phyloP scores from a whole-genome alignment of 2,329 filamentous ascomycete genomes.

The Neobulgaria alba region DNA sequence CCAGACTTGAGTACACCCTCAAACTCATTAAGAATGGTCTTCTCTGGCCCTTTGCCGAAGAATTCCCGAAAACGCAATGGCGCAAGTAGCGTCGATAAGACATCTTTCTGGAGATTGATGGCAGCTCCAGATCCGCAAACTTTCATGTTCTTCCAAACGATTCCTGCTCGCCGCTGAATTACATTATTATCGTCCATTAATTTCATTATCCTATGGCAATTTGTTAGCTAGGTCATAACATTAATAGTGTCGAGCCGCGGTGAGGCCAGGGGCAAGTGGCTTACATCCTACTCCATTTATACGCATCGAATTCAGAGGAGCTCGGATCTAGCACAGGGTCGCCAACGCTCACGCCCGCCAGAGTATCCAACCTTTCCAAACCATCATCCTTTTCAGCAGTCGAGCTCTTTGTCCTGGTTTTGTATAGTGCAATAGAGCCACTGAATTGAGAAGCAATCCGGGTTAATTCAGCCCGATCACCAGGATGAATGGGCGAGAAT shows the following conservation, averaged over 20 bases:
- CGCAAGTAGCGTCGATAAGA: slow-evolving; percentile 48
- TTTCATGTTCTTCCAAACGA: slow-evolving; percentile 56
- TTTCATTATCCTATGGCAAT: slow-evolving; percentile 23
- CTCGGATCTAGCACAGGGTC: slow-evolving; percentile 44
- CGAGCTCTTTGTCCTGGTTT: slow-evolving; percentile 10
- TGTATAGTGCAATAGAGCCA: slow-evolving; percentile 8
- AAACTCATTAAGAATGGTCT: slow-evolving; percentile 54
- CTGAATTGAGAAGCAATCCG: slow-evolving; percentile 22
- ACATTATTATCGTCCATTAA: slow-evolving; percentile 47
- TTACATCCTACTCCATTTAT: slow-evolving; percentile 20
- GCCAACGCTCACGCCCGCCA: slow-evolving; percentile 33
- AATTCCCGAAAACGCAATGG: slow-evolving; percentile 50
- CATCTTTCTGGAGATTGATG: slow-evolving; percentile 60
- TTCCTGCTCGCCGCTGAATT: slow-evolving; percentile 44
- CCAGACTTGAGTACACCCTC: slow-evolving; percentile 55
- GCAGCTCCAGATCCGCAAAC: slow-evolving; percentile 60
- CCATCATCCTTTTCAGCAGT: background rate
- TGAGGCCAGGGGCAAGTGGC: no score
- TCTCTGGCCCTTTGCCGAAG: slow-evolving; percentile 42
- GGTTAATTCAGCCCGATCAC: slow-evolving; percentile 21
- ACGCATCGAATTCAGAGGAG: slow-evolving; percentile 29
- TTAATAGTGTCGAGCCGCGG: no score
- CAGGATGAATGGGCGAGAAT: slow-evolving; percentile 20
- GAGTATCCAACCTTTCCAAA: slow-evolving; percentile 20
- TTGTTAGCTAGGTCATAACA: no score